These are phyloP conservation scores for Trifolium dubium DNA, from an alignment of 306 rosid species.

Conservation along the genomic window DNA sequence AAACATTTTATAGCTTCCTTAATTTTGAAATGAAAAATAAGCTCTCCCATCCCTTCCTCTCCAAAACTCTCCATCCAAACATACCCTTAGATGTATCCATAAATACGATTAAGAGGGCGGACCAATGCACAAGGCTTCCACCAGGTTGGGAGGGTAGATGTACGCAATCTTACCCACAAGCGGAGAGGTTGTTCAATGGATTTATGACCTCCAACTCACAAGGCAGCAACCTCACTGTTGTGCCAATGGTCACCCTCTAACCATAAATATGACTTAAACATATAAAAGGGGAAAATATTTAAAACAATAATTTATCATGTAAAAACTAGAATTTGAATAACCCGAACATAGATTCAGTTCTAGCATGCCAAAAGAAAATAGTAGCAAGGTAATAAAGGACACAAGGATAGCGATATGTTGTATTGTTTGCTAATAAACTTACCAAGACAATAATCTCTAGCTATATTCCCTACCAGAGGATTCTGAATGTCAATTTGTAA, in stretches of 20 bases:
- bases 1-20: too few species aligned
- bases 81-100: not conserved
- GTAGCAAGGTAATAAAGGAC: slow-evolving; percentile 11
- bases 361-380: slow-evolving; percentile 13
- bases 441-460: slow-evolving; percentile 72
- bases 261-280: not conserved
- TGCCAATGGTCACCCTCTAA: not conserved
- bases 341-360: slow-evolving; percentile 3
- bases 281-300: not conserved
- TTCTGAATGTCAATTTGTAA: slow-evolving; percentile 69
- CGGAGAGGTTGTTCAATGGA: not conserved
- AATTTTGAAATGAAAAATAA: too few species aligned
- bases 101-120: not conserved
- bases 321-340: slow-evolving; percentile 19
- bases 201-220: not conserved
- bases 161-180: not conserved
- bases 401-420: slow-evolving; percentile 14
- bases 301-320: slow-evolving; percentile 11
- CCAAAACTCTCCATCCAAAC: too few species aligned
- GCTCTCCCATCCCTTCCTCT: too few species aligned
- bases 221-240: not conserved
- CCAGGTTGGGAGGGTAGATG: not conserved
- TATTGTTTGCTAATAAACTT: slow-evolving; percentile 55
- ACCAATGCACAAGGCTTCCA: not conserved
- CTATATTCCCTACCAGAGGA: slow-evolving; percentile 65